Evolutionary conservation across 1,284 basidiomycete species (phyloP), one percentile per base, ranked within the genome.

Genomic region (Malassezia nana): DNA sequence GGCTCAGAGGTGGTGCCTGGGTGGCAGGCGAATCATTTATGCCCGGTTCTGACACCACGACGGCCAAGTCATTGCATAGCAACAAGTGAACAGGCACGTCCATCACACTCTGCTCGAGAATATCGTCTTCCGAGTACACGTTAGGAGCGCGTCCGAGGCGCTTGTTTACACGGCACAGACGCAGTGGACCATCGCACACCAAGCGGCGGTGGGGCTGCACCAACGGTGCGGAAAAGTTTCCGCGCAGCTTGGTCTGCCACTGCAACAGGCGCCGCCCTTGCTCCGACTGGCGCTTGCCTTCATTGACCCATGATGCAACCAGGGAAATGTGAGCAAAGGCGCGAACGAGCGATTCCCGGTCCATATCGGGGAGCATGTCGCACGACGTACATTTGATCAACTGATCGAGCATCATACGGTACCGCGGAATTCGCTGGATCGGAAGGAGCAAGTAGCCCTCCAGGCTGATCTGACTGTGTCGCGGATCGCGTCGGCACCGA

Each of bases 371-470:
- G 9, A 70, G 51, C 22, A 58, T 59, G 31, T 47, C 15, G 9
- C 58, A 50, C 25, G 61, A 57, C 22, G 69, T 72, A 44, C 64
- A 63, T 28, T 58, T 59, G 30, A 64, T 62, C n/a, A 73, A 59
- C 44, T 73, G 66, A 44, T 72, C 69, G 16, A 73, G 57, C 29
- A 98, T 78, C 57, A 99, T 77, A 63, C 86, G 84, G 78, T 99
- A 99, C 18, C 92, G 83, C 12, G 94, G 94, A 67, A 99, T 87
- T 45, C 92, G 83, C 75, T 99, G 92, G 22, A 99, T 86, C 30
- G 92, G 92, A 39, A 98, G 81, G 6, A 98, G 80, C 25, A 98
- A 77, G 74, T 98, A 98, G 8, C 86, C 86, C 77, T 98, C 91
- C 61, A 98, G 77, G 71, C 90, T 95, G 59, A 99, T 81, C 75